Conservation (phyloP, 495 filamentous ascomycete genomes). For the Aspergillus bridgeri region DNA sequence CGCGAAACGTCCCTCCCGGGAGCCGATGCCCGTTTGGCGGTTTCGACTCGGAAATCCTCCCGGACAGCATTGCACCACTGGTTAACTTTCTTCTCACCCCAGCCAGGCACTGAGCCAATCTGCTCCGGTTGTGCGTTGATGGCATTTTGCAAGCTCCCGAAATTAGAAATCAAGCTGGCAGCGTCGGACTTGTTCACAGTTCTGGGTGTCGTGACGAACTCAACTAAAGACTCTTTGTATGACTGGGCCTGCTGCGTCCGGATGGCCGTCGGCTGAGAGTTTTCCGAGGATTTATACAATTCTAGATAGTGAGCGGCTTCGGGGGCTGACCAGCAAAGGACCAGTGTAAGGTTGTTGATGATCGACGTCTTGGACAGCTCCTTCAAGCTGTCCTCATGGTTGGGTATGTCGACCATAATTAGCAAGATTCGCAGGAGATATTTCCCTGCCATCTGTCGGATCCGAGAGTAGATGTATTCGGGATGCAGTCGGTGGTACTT, state of each 20-base stretch:
- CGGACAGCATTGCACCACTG: slow-evolving; percentile 76
- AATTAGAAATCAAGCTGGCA: slow-evolving; percentile 77
- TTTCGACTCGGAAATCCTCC: slow-evolving; percentile 76
- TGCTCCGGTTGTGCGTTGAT: slow-evolving; percentile 87
- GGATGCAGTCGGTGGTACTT: slow-evolving; percentile 98
- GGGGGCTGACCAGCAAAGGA: slow-evolving; percentile 89
- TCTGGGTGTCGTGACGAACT: slow-evolving; percentile 86
- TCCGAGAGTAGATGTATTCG: slow-evolving; percentile 94
- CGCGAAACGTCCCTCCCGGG: slow-evolving; percentile 10
- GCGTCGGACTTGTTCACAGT: slow-evolving; percentile 94
- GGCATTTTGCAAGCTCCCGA: slow-evolving; percentile 81
- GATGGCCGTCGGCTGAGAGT: slow-evolving; percentile 77
- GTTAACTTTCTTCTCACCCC: slow-evolving; percentile 93
- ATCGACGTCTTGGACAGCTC: slow-evolving; percentile 87
- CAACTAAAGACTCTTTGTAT: slow-evolving; percentile 85
- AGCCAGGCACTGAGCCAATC: slow-evolving; percentile 74
- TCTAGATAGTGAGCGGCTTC: slow-evolving; percentile 94
- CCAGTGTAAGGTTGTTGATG: slow-evolving; percentile 85
- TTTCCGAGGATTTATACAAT: slow-evolving; percentile 87
- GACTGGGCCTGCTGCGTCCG: slow-evolving; percentile 74
- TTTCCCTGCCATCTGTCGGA: slow-evolving; percentile 71
- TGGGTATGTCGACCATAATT: slow-evolving; percentile 88
- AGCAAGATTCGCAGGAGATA: slow-evolving; percentile 83
- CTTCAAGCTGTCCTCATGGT: slow-evolving; percentile 73
- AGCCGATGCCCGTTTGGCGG: slow-evolving; percentile 55